Base-by-base conservation (phyloP, 169 alveolate species). In the Fabrea salina region DNA sequence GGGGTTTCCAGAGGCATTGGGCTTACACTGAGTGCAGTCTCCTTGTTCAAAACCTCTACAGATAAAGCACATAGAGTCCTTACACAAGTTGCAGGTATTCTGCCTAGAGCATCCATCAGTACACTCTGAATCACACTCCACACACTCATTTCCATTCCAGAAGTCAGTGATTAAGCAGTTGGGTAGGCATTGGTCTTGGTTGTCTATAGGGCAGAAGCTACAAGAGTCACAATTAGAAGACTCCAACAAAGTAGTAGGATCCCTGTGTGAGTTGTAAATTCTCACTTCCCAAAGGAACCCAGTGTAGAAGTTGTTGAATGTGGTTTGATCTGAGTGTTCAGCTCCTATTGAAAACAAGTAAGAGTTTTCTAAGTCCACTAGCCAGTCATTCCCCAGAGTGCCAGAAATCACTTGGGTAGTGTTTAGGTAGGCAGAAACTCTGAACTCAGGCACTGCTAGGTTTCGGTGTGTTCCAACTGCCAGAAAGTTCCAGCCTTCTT, bases 321-420 rank as follows among this genome's bases (percentile, higher is more conserved):
- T 4, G 44, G 4, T 4, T 64, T 32, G n/a, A 64, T 50, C 58
- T 3, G 49, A 1, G 27, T 64, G 11, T 19, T 13, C 27, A 13
- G 75, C 75, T 64, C 75, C 75, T 6, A 35, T 16, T 19, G 75
- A 37, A 16, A n/a, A n/a, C 11, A 19, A 64, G 40, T 37, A 64
- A 13, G 30, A 13, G 49, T 5, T 33, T 19, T 33, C 22, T 33
- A 64, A 4, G 13, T 64, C 75, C n/a, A n/a, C n/a, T n/a, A n/a
- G n/a, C n/a, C n/a, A n/a, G n/a, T n/a, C n/a, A n/a, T n/a, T n/a
- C n/a, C n/a, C n/a, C n/a, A n/a, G n/a, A n/a, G n/a, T n/a, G n/a
- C n/a, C n/a, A n/a, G n/a, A n/a, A n/a, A n/a, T n/a, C n/a, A n/a
- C n/a, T n/a, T n/a, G n/a, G n/a, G n/a, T n/a, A n/a, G n/a, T n/a